Conservation (phyloP, 306 rosid genomes). For the Carpinus viminea region DNA sequence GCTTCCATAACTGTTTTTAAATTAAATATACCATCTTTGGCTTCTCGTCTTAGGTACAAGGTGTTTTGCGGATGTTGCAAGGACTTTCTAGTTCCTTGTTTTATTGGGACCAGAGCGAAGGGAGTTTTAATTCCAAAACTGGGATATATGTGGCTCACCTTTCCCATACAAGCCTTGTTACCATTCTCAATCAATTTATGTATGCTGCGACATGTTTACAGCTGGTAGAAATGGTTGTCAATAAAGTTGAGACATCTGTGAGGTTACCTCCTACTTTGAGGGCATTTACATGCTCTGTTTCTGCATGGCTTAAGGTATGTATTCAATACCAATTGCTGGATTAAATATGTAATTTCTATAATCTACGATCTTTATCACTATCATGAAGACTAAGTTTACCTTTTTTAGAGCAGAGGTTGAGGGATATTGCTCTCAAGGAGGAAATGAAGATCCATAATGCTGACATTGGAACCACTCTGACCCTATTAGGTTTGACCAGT, state of each 20-base stretch:
- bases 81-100: slow-evolving; percentile 76
- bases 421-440: slow-evolving; percentile 70
- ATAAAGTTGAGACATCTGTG: slow-evolving; percentile 42
- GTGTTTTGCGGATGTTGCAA: slow-evolving; percentile 85
- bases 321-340: background rate
- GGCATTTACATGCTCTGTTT: slow-evolving; percentile 70
- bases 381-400: background rate
- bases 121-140: slow-evolving; percentile 48
- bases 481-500: slow-evolving; percentile 73
- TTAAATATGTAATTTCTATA: background rate
- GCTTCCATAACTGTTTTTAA: slow-evolving; percentile 13
- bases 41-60: slow-evolving; percentile 59
- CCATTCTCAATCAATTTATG: slow-evolving; percentile 63
- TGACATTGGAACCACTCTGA: slow-evolving; percentile 53
- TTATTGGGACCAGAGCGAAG: slow-evolving; percentile 56
- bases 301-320: slow-evolving; percentile 76
- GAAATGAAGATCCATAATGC: slow-evolving; percentile 45
- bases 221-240: slow-evolving; percentile 44
- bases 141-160: slow-evolving; percentile 68
- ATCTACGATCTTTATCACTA: background rate
- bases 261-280: slow-evolving; percentile 58
- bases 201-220: slow-evolving; percentile 84
- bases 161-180: slow-evolving; percentile 65
- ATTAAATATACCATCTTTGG: background rate
- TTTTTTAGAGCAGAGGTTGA: slow-evolving; percentile 60